Conservation (phyloP, 1,284 basidiomycete species). For the Dichomitus squalens region DNA sequence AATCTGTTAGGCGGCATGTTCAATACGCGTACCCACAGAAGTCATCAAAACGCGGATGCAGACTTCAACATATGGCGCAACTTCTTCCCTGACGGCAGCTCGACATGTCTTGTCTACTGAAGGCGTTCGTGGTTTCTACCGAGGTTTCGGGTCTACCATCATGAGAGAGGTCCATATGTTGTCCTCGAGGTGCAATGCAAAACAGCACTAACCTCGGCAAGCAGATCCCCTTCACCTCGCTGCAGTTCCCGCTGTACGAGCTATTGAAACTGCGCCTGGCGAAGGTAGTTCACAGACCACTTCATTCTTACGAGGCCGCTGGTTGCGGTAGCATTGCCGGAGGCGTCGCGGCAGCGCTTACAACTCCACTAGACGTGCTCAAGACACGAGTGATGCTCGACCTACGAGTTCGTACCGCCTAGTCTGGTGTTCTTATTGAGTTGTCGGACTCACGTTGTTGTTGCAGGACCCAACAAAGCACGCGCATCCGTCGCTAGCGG, state of each 20-base stretch:
- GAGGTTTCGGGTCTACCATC: conserved; percentile 80
- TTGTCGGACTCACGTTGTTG: not conserved
- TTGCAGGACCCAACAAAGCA: conserved; percentile 51
- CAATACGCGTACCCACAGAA: conserved; percentile 93
- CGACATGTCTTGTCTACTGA: conserved; percentile 54
- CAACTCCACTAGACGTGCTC: conserved; percentile 95
- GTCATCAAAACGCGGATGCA: conserved; percentile 89
- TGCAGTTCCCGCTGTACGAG: conserved; percentile 98
- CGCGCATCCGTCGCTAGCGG: conserved; percentile 54
- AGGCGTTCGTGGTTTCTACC: conserved; percentile 74
- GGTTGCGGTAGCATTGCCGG: conserved; percentile 92
- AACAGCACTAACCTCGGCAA: not conserved
- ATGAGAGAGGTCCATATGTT: conserved; percentile 67
- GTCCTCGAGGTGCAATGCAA: not conserved
- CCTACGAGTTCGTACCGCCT: conserved; percentile 55
- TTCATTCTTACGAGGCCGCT: conserved; percentile 86
- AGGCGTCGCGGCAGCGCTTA: conserved; percentile 85
- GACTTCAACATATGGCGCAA: conserved; percentile 67
- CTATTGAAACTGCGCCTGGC: conserved; percentile 75
- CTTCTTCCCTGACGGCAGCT: conserved; percentile 50
- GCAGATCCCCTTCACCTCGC: conserved; percentile 95
- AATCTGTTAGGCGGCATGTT: conserved; percentile 75
- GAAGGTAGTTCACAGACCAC: conserved; percentile 50
- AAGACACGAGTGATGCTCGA: conserved; percentile 99
- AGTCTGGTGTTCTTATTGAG: conserved; percentile 3